Evolutionary conservation across 495 filamentous ascomycete species (phyloP).

Genomic region (Neurospora pannonica): DNA sequence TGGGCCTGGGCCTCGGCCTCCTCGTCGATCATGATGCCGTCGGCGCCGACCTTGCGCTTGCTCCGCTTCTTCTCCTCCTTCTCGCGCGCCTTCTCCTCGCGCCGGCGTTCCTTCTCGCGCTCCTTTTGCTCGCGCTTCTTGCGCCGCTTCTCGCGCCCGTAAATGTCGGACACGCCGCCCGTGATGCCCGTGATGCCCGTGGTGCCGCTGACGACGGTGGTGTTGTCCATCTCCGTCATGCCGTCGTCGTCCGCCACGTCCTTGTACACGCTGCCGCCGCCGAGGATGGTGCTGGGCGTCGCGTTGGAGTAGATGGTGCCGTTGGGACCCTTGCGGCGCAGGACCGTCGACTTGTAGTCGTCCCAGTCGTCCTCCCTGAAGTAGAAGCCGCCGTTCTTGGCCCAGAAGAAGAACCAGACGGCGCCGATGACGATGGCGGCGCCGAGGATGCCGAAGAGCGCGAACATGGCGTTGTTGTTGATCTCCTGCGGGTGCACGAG

Average conservation of each 20-base stretch:
- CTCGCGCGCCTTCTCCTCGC: slow-evolving; percentile 33
- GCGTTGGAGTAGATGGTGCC: slow-evolving; percentile 72
- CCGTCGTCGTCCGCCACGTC: slow-evolving; percentile 45
- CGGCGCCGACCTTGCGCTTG: slow-evolving; percentile 34
- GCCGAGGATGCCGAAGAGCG: slow-evolving; percentile 77
- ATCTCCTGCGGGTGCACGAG: slow-evolving; percentile 55
- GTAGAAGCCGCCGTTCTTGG: slow-evolving; percentile 86
- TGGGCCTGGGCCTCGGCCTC: slow-evolving; percentile 59
- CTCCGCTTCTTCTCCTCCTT: slow-evolving; percentile 35
- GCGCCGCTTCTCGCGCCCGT: slow-evolving; percentile 34
- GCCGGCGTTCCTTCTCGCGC: slow-evolving; percentile 35
- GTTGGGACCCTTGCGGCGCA: slow-evolving; percentile 86
- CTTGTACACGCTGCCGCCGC: slow-evolving; percentile 66
- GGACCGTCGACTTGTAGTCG: slow-evolving; percentile 92
- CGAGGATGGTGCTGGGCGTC: slow-evolving; percentile 70
- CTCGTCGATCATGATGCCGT: slow-evolving; percentile 42
- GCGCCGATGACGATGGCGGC: slow-evolving; percentile 61
- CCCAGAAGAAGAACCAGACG: slow-evolving; percentile 99
- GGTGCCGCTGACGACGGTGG: slow-evolving; percentile 29
- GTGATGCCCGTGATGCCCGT: slow-evolving; percentile 39
- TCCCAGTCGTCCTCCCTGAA: slow-evolving; percentile 87
- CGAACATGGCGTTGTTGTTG: slow-evolving; percentile 76
- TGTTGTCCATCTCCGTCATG: slow-evolving; percentile 34
- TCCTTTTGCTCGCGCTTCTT: slow-evolving; percentile 43
- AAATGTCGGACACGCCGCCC: slow-evolving; percentile 35